Evolutionary conservation across 768 basidiomycete species (phyloP), one percentile per base, ranked within the genome.

Genomic region (Leccinum ochraceum): DNA sequence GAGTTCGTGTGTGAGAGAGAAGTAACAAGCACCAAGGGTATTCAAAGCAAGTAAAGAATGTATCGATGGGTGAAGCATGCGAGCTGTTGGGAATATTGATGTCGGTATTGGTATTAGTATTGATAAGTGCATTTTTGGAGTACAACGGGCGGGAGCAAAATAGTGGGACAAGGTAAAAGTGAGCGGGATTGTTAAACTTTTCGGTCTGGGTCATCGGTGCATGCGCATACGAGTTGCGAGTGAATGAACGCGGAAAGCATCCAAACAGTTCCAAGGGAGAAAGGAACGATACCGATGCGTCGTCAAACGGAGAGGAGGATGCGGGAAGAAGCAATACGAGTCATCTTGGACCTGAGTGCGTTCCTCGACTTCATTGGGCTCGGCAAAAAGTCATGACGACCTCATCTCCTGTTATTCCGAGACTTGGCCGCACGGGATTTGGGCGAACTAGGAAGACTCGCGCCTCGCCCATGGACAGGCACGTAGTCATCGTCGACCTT

Each of bases 401-500:
- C 20, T 65, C 65, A 77, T 60, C 81, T 81, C 59, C 85, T 81
- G 44, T 46, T 46, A 13, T 79, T 80, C 64, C 85, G 83, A 61
- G 83, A 82, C 71, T 86, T 87, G 42, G 83, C 80, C 51, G 70
- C 74, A 56, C 84, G 80, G 1, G 82, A 80, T 14, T 73, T 74
- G 3, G 73, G 72, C 20, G 79, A 67, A 22, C 77, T 72, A 3
- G 82, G 76, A 17, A 81, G 71, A 36, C 83, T 81, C n/a, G 90
- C 87, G 37, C 88, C 91, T 24, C 88, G 81, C 8, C 93, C 94
- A 71, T 95, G 94, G 14, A 78, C 75, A 26, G 94, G 94, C 34
- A 82, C 78, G 71, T 92, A 96, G 61, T 87, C 83, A 4, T 82
- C 78, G 71, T 96, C 94, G n/a, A 90, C 76, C 63, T 85, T 85